Evolutionary conservation across 2,329 filamentous ascomycete genomes (phyloP), one percentile per base, ranked within the genome.

Genomic region (Penicillium frequentans): DNA sequence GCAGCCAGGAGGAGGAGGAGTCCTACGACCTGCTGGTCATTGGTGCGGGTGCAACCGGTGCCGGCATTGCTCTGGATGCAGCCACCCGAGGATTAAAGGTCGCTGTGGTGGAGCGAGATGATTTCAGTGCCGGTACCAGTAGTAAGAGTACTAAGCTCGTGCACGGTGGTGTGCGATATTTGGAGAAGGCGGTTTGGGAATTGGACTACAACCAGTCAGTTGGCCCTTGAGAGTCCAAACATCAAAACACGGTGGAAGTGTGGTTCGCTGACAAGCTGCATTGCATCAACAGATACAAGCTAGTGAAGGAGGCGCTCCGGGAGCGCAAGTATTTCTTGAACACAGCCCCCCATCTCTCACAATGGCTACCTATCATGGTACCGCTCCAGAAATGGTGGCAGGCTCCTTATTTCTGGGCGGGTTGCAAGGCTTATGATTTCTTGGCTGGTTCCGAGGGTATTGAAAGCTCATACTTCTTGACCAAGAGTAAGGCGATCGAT

Each of bases 121-220:
- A 95, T 75, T 95, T 93, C 73, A 88, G 87, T 66, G 84, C 87
- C 60, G 90, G 90, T 29, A 93, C 90, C 42, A 92, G 89, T 78
- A 91, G 88, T 74, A 93, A 93, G 79, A 92, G 89, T 77, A 95
- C 90, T 49, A 95, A 95, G 77, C 82, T 95, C 52, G 90, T 95
- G 19, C 90, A 95, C 75, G 90, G 90, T 64, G 90, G 90, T 69
- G 90, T 95, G 58, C 85, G 90, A 64, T 95, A 93, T 72, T 81
- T 95, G 57, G 90, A 95, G 74, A 95, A 95, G 80, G 90, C 90
- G 54, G 86, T 95, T 49, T 91, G 87, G 87, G 90, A 93, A 72
- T 79, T 93, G 67, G 90, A 95, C 74, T 93, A 92, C 73, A 87
- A 87, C 64, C 90, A 95, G 82, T 90, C 69, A 71, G 75, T 53